Evolutionary conservation across 1,284 basidiomycete species (phyloP).

Genomic region (Trichosporon inkin): DNA sequence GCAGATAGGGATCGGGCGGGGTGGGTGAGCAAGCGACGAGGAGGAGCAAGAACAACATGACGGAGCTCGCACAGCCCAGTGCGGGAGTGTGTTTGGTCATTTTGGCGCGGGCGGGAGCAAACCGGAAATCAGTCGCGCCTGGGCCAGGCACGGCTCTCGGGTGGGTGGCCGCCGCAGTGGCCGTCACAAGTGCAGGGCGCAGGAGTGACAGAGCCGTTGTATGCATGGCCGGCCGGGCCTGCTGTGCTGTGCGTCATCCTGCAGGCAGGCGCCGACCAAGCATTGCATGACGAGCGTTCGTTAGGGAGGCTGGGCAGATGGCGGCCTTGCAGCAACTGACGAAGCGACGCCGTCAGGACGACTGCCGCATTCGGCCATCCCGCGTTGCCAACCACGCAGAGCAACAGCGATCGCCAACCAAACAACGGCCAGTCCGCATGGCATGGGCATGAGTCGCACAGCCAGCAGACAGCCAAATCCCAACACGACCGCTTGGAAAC

Average conservation of each 20-base stretch:
- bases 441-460: no score
- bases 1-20: no score
- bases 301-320: no score
- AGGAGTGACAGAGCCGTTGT: neutral
- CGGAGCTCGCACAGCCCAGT: neutral
- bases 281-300: no score
- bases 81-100: neutral
- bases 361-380: constrained; percentile 1
- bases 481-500: no score
- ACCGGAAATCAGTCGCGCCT: constrained; percentile 4
- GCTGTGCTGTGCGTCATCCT: neutral
- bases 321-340: no score
- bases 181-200: no score
- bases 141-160: neutral
- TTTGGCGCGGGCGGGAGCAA: neutral
- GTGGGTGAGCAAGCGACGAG: neutral
- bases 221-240: neutral
- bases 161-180: no score
- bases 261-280: no score
- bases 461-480: no score
- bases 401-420: neutral
- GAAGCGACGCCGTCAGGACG: neutral
- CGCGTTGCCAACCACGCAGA: neutral
- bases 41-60: constrained; percentile 5
- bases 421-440: no score